Evolutionary conservation across 805 yeast genomes (phyloP).

Genomic region (Cyberlindnera lachancei): DNA sequence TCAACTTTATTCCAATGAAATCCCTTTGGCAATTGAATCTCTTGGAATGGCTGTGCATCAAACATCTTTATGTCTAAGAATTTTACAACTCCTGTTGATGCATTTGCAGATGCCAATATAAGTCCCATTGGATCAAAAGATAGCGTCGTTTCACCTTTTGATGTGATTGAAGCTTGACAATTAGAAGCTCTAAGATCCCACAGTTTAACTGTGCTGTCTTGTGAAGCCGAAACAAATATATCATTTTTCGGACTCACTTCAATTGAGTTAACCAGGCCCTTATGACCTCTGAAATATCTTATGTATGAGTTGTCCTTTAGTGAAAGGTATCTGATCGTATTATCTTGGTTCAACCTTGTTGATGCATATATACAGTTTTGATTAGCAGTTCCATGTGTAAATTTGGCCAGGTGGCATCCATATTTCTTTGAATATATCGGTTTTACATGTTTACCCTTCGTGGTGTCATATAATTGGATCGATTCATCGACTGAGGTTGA

Average conservation of each 20-base stretch:
- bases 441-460: slow-evolving; percentile 59
- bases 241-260: slow-evolving; percentile 69
- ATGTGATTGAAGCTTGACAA: slow-evolving; percentile 54
- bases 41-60: slow-evolving; percentile 49
- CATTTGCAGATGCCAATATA: slow-evolving; percentile 63
- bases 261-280: slow-evolving; percentile 61
- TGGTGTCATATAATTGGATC: slow-evolving; percentile 73
- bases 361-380: slow-evolving; percentile 78
- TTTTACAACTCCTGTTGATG: slow-evolving; percentile 35
- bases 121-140: slow-evolving; percentile 83
- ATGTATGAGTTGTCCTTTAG: slow-evolving; percentile 71
- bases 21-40: slow-evolving; percentile 30
- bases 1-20: slow-evolving; percentile 59
- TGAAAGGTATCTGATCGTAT: slow-evolving; percentile 68
- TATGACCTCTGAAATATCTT: slow-evolving; percentile 85
- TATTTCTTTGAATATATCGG: slow-evolving; percentile 81
- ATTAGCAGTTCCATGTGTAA: slow-evolving; percentile 73
- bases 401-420: slow-evolving; percentile 82
- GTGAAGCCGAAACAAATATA: slow-evolving; percentile 55
- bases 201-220: slow-evolving; percentile 71
- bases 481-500: slow-evolving; percentile 77
- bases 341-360: slow-evolving; percentile 59
- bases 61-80: slow-evolving; percentile 56
- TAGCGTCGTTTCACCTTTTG: slow-evolving; percentile 46
- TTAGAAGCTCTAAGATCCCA: slow-evolving; percentile 79